phyloP scores from a whole-genome alignment of 345 rosid species.

The Lepidium africanum region DNA sequence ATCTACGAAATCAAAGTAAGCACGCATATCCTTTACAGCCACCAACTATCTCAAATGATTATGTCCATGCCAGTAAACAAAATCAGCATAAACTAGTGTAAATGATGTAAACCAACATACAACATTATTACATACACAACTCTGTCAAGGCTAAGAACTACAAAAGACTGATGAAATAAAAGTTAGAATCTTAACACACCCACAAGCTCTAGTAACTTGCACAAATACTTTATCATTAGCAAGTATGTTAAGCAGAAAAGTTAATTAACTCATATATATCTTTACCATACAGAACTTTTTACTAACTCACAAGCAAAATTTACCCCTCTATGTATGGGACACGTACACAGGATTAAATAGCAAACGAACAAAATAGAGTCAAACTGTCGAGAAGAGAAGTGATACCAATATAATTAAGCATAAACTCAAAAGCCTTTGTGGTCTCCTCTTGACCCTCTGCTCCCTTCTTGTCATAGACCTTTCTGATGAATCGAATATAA shows the following conservation, averaged over 20 bases:
- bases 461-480: conserved; percentile 86
- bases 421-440: conserved; percentile 83
- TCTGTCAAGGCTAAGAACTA: conserved; percentile 1
- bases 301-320: neutral
- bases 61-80: neutral
- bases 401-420: conserved; percentile 80
- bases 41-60: neutral
- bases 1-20: neutral
- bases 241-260: neutral
- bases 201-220: neutral
- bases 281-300: neutral
- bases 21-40: neutral
- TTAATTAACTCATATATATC: neutral
- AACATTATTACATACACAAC: neutral
- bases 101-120: neutral
- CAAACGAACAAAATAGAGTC: neutral
- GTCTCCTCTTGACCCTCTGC: conserved; percentile 90
- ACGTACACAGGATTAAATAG: conserved; percentile 3
- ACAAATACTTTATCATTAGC: neutral
- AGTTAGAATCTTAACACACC: neutral
- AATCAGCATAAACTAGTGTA: neutral
- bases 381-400: conserved; percentile 12
- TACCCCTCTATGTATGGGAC: neutral
- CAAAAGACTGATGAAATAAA: neutral
- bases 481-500: conserved; percentile 88